These are phyloP conservation scores for Grifola frondosa DNA, from an alignment of 1,284 basidiomycete species.

Conservation along the genomic window DNA sequence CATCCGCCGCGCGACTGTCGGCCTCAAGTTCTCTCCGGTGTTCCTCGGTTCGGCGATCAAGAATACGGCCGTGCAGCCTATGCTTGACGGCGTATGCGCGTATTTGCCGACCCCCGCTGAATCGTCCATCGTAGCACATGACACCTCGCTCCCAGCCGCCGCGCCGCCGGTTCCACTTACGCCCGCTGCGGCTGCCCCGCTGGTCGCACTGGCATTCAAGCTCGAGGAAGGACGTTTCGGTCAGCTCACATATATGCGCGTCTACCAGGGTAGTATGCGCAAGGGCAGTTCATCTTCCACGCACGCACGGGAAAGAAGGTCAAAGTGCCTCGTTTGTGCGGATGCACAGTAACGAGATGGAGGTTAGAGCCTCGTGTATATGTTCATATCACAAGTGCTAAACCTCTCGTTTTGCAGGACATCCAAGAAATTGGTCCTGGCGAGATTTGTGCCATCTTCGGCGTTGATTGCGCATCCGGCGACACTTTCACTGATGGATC, in stretches of 20 bases:
- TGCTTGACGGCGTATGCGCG: constrained; percentile 94
- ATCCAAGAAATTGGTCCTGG: constrained; percentile 95
- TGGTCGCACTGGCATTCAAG: constrained; percentile 98
- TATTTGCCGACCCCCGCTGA: constrained; percentile 94
- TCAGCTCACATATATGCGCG: constrained; percentile 98
- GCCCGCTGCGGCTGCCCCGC: constrained; percentile 82
- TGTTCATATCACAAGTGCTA: not conserved
- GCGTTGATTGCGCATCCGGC: constrained; percentile 97
- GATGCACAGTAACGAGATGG: constrained; percentile 99
- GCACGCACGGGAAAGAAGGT: constrained; percentile 96
- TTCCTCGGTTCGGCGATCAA: constrained; percentile 98
- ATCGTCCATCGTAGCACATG: constrained; percentile 79
- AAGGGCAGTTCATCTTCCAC: constrained; percentile 89
- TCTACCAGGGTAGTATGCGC: constrained; percentile 93
- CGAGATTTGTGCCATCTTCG: constrained; percentile 99
- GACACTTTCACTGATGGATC: constrained; percentile 97
- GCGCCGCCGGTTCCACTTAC: constrained; percentile 74
- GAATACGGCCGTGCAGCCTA: constrained; percentile 94
- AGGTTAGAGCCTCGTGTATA: constrained; percentile 48
- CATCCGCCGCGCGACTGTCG: constrained; percentile 87
- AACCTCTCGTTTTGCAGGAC: constrained; percentile 50
- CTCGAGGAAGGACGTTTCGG: constrained; percentile 97
- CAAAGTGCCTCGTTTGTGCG: constrained; percentile 97
- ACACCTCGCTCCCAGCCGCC: constrained; percentile 67
- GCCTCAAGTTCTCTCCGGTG: constrained; percentile 92